Base-by-base conservation (phyloP, 2,329 filamentous ascomycete genomes). In the Penicillium hesseltinei region DNA sequence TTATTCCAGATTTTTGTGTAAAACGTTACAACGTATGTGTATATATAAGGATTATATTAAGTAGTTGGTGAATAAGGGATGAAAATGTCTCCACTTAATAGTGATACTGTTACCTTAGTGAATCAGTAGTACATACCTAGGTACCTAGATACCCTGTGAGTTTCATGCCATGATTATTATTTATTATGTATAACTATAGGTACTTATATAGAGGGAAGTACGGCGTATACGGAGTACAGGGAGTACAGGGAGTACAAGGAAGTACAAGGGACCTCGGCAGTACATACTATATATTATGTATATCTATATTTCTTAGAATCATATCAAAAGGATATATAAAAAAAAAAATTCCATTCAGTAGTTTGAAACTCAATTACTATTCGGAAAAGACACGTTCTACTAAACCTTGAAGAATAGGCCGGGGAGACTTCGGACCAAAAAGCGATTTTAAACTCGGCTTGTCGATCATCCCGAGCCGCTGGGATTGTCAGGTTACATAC, bases 381-480 rank as follows among this genome's bases (percentile, higher is more conserved):
- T 15, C 5, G 25, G 19, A 47, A 39, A 50, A 39, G 35, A 54
- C 31, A 43, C 35, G 23, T 27, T 38, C 44, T 35, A 15, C 23
- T 8, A 23, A 47, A 35, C 11, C 27, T 15, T 29, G 5, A 21
- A 43, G 23, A 17, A 33, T 11, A 17, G 42, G 36, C 36, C 38
- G 49, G 25, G 31, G 27, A 27, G 13, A 51, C 49, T 33, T 45
- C 50, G 50, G 50, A 45, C 11, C 17, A 40, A 45, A 31, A 33
- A 47, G 2, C 23, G 31, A 47, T 23, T 35, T 47, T 25, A 35
- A 47, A 47, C 11, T 45, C 19, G 44, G 29, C 29, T 33, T 44
- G 50, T 52, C 50, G 50, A 52, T 52, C 50, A 33, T 51, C 27
- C 49, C 49, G 38, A 51, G 54, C 51, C 51, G 21, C 46, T 31